Conservation (phyloP, 2,329 filamentous ascomycete species). For the Sporothrix variecibatus region DNA sequence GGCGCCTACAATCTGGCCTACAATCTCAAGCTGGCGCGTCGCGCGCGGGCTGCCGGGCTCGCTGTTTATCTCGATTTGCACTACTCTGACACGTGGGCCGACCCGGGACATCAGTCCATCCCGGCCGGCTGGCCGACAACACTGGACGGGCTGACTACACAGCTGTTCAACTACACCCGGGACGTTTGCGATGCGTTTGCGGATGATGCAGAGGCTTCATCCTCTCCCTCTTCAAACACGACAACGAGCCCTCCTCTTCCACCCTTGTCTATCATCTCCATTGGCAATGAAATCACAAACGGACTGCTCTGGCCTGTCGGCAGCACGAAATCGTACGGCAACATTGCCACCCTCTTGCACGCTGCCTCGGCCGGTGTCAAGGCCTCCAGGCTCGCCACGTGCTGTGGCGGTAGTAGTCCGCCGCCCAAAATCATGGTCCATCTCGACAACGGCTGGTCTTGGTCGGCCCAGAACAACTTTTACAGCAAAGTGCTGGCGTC, state of each 20-base stretch:
- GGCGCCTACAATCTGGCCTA: conserved; percentile 67
- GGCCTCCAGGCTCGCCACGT: conserved; percentile 60
- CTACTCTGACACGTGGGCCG: conserved; percentile 71
- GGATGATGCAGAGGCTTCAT: conserved; percentile 41
- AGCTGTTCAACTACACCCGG: conserved; percentile 69
- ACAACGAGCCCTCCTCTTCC: background rate
- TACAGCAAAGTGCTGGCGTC: conserved; percentile 58
- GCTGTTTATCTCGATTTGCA: conserved; percentile 65
- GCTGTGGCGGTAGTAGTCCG: conserved; percentile 56
- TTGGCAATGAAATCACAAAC: conserved; percentile 72
- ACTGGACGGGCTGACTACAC: conserved; percentile 59
- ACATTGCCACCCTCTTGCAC: conserved; percentile 65
- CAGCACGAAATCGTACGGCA: conserved; percentile 49
- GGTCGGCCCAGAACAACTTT: conserved; percentile 60
- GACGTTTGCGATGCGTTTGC: conserved; percentile 63
- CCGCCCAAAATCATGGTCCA: conserved; percentile 59
- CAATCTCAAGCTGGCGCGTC: conserved; percentile 66
- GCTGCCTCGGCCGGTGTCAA: conserved; percentile 66
- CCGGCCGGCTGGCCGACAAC: conserved; percentile 64
- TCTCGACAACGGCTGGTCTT: conserved; percentile 75
- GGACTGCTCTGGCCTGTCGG: conserved; percentile 70
- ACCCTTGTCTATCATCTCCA: conserved; percentile 62
- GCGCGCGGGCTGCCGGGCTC: conserved; percentile 64
- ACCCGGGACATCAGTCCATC: conserved; percentile 62
- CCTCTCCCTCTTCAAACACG: background rate